phyloP scores from a whole-genome alignment of 495 filamentous ascomycete species.

The Poronia punctata region DNA sequence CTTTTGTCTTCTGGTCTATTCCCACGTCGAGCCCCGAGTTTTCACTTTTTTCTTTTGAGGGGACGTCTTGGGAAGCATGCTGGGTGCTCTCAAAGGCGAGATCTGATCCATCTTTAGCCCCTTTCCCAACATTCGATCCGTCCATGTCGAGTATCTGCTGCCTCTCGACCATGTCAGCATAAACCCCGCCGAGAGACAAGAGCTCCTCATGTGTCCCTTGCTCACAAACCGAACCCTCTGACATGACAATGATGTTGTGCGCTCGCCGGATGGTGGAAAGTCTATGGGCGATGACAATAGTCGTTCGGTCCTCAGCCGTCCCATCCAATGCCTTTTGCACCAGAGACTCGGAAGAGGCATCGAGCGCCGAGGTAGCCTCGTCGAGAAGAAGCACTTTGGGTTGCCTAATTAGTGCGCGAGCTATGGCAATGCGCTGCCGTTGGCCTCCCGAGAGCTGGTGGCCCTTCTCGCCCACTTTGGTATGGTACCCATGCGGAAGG shows the following conservation, averaged over 20 bases:
- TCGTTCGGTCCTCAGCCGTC: slow-evolving; percentile 54
- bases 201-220: slow-evolving; percentile 62
- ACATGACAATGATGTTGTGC: slow-evolving; percentile 64
- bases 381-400: slow-evolving; percentile 68
- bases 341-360: slow-evolving; percentile 64
- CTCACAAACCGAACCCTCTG: slow-evolving; percentile 54
- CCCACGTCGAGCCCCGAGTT: too few relatives aligned
- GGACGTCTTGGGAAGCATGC: slow-evolving; percentile 46
- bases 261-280: slow-evolving; percentile 64
- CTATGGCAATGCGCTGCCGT: slow-evolving; percentile 67
- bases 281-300: slow-evolving; percentile 53
- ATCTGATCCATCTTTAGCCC: slow-evolving; percentile 20
- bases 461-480: slow-evolving; percentile 45
- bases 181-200: slow-evolving; percentile 46
- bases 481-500: slow-evolving; percentile 49
- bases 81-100: slow-evolving; percentile 15
- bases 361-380: slow-evolving; percentile 71
- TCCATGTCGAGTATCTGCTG: too few relatives aligned
- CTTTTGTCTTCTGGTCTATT: too few relatives aligned
- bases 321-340: slow-evolving; percentile 63
- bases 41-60: too few relatives aligned
- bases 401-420: slow-evolving; percentile 65
- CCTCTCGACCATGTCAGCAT: slow-evolving; percentile 45
- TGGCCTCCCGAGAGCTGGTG: slow-evolving; percentile 46
- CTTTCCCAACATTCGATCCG: too few relatives aligned